Conservation (phyloP, 2,329 filamentous ascomycete genomes). For the Aspergillus udagawae region DNA sequence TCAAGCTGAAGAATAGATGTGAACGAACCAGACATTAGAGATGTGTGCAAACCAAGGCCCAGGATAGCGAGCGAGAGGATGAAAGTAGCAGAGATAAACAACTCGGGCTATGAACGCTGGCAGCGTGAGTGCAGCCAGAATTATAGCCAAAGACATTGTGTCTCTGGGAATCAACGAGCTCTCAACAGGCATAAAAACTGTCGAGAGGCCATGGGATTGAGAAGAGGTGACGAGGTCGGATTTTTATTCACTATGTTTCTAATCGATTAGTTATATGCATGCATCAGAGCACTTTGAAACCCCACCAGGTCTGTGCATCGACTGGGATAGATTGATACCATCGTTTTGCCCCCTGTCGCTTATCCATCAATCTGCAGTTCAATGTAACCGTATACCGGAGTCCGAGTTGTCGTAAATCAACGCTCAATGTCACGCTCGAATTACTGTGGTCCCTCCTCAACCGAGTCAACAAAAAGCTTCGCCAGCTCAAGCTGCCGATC, state of each 20-base stretch:
- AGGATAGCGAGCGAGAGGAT: conserved; percentile 62
- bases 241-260: background rate
- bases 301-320: background rate
- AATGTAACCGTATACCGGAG: too few species aligned
- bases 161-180: background rate
- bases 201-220: background rate
- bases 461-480: conserved; percentile 6
- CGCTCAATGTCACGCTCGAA: too few species aligned
- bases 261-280: background rate
- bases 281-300: background rate
- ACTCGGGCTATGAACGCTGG: conserved; percentile 4
- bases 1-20: background rate
- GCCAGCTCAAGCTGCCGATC: conserved; percentile 3
- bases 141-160: background rate
- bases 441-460: conserved; percentile 1
- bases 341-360: too few species aligned
- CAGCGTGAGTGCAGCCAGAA: background rate
- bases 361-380: too few species aligned
- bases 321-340: background rate
- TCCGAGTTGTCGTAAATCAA: too few species aligned
- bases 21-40: conserved; percentile 14
- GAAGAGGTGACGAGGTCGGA: background rate
- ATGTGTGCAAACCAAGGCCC: conserved; percentile 55
- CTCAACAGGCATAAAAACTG: background rate
- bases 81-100: conserved; percentile 26